Percentiles rank a stretch among this genome's conserved stretches.
phyloP scores from a whole-genome alignment of 164 flowering plant species.

The Aristolochia contorta region DNA sequence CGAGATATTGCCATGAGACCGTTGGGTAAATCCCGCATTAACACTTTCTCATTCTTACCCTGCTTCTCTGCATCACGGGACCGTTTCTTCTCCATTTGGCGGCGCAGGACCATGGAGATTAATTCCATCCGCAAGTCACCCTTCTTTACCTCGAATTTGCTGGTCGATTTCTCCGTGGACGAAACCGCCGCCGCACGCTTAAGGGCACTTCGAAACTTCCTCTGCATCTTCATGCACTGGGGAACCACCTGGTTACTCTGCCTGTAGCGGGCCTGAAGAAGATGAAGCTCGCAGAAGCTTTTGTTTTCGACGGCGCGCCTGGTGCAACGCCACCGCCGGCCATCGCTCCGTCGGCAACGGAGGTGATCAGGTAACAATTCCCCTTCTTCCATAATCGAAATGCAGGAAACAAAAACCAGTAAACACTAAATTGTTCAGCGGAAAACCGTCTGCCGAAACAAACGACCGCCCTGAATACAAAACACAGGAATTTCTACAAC shows the following conservation, averaged over 20 bases:
- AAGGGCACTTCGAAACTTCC: conserved; percentile 8
- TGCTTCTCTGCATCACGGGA: not conserved
- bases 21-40: conserved; percentile 46
- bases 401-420: not conserved
- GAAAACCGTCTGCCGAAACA: too few species aligned
- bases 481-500: too few species aligned
- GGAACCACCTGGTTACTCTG: conserved; percentile 48
- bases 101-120: conserved; percentile 4
- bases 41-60: conserved; percentile 15
- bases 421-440: too few species aligned
- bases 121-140: not conserved
- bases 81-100: conserved; percentile 1
- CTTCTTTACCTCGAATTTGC: conserved; percentile 1
- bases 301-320: conserved; percentile 24
- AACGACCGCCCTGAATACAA: too few species aligned
- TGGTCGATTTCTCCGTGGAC: not conserved
- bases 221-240: conserved; percentile 38
- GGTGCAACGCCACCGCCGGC: conserved; percentile 24
- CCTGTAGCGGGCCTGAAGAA: conserved; percentile 45
- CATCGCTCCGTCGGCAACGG: conserved; percentile 26
- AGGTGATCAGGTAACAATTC: conserved; percentile 10
- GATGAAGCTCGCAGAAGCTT: conserved; percentile 50
- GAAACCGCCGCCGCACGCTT: not conserved
- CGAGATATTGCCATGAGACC: conserved; percentile 64
- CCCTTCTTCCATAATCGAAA: not conserved